Conservation (phyloP, 441 rosid genomes). For the Gossypium schwendimanii region DNA sequence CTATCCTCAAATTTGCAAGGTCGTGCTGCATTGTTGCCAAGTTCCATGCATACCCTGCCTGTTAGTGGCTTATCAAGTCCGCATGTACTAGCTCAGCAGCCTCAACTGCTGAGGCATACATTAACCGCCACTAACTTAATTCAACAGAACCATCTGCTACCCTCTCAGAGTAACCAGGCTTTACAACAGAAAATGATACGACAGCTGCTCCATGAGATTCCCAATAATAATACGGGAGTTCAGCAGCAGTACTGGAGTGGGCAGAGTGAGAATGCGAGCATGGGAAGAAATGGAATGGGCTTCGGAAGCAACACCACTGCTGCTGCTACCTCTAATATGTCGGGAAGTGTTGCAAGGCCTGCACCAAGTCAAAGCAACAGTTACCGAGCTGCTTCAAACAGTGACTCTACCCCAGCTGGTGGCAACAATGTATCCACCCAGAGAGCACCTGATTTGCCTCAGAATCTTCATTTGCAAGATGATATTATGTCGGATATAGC, state of each 20-base stretch:
- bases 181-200: slow-evolving; percentile 75
- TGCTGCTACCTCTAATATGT: slow-evolving; percentile 32
- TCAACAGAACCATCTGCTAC: slow-evolving; percentile 48
- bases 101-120: slow-evolving; percentile 30
- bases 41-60: slow-evolving; percentile 56
- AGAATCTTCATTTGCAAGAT: slow-evolving; percentile 50
- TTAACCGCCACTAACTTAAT: slow-evolving; percentile 34
- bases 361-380: slow-evolving; percentile 53
- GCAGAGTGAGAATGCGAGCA: slow-evolving; percentile 34
- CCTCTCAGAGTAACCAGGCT: slow-evolving; percentile 53
- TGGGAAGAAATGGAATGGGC: slow-evolving; percentile 41
- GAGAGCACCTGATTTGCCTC: slow-evolving; percentile 39
- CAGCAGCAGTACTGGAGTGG: slow-evolving; percentile 42
- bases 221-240: slow-evolving; percentile 38
- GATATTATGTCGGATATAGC: slow-evolving; percentile 55
- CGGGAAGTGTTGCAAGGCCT: slow-evolving; percentile 40
- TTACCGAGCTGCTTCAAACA: slow-evolving; percentile 54
- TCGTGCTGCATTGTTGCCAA: slow-evolving; percentile 31
- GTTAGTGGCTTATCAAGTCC: slow-evolving; percentile 46
- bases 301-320: slow-evolving; percentile 35
- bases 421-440: slow-evolving; percentile 44
- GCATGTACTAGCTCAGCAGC: slow-evolving; percentile 40
- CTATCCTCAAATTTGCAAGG: slow-evolving; percentile 46
- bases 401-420: slow-evolving; percentile 48
- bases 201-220: slow-evolving; percentile 74